phyloP scores from a whole-genome alignment of 305 asterid species.

The Plantago coronopus region DNA sequence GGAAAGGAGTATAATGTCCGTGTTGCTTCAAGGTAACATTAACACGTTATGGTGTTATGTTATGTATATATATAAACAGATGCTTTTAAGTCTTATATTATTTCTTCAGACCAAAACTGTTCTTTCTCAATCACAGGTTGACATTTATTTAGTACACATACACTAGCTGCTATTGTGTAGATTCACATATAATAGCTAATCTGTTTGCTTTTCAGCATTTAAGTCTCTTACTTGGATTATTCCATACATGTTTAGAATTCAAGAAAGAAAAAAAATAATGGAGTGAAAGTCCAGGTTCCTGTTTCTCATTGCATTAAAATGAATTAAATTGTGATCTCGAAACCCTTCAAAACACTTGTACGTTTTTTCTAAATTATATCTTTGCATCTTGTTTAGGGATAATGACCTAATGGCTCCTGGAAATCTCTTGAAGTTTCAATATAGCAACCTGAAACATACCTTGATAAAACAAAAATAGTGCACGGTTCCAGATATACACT shows the following conservation, averaged over 20 bases:
- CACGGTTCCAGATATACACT: no score
- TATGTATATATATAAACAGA: neutral
- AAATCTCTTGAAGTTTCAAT: neutral
- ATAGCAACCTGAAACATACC: neutral
- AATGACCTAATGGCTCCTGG: neutral
- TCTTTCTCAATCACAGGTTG: neutral
- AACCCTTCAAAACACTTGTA: neutral
- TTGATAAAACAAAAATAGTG: no score
- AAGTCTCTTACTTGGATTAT: neutral
- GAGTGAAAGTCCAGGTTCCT: neutral
- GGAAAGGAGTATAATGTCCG: conserved; percentile 88
- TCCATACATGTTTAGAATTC: no score
- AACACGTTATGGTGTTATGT: conserved; percentile 9
- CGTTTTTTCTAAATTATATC: no score
- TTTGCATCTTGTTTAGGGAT: no score
- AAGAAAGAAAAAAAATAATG: no score
- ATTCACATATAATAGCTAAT: neutral
- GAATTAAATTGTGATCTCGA: neutral
- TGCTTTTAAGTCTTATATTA: neutral
- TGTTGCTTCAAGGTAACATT: conserved; percentile 81
- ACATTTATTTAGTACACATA: neutral
- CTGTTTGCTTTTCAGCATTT: neutral
- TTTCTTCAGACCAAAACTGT: neutral
- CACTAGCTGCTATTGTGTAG: neutral
- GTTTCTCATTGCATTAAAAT: neutral